Evolutionary conservation across 257 asterid genomes (phyloP), one percentile per base, ranked within the genome.

Genomic region (Knoxia roxburghii): DNA sequence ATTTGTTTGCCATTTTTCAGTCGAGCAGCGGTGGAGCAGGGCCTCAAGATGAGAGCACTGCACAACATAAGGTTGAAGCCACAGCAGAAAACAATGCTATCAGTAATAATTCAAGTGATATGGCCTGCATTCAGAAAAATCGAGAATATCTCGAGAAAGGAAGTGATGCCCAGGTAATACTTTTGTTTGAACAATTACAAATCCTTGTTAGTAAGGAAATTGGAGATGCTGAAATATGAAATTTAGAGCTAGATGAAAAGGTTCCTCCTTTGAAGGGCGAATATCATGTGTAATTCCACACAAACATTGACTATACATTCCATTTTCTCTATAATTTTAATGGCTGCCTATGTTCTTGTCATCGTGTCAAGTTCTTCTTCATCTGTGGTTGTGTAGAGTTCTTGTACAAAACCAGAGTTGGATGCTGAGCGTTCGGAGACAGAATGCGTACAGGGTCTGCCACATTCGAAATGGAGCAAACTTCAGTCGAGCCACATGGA

Each of bases 161-260:
- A 75, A 87, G 83, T 68, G 97, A 89, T 77, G 86, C 85, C 72
- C 98, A 89, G 98, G 98, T 92, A 85, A 39, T 68, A 43, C 69
- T 41, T 29, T 15, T 32, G 30, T 59, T 54, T 3, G 57, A 68
- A 2, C 27, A 27, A 56, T 18, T 26, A 30, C n/a, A n/a, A n/a
- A n/a, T n/a, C n/a, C n/a, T n/a, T n/a, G n/a, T n/a, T n/a, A 17
- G 2, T 0, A 17, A 30, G 23, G 23, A 56, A 14, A 5, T 57
- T 15, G 15, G 18, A 6, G 20, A 30, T 29, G 62, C 41, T 13
- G 14, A 15, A 24, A 27, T 23, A 27, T 29, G 26, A 20, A 29
- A 11, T 17, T 67, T 67, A 52, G 52, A 17, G 40, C 26, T 37
- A 65, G 59, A 48, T n/a, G 1, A 10, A 49, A 17, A 20, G 39